A percentile compares a stretch with the other conserved stretches of the same genome.
phyloP scores from a whole-genome alignment of 257 asterid genomes.

The Voacanga thouarsii region DNA sequence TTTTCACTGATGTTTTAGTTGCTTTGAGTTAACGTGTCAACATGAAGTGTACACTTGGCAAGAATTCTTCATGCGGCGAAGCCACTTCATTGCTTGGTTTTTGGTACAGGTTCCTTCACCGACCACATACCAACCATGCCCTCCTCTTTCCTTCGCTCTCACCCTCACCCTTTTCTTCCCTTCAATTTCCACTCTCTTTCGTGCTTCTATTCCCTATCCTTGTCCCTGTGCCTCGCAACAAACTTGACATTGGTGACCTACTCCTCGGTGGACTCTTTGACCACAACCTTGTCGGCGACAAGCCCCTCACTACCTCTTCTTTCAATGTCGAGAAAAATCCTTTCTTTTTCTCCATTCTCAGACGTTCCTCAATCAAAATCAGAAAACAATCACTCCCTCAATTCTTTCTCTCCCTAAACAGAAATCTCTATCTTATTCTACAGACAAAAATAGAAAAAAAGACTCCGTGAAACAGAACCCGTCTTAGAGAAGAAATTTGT shows the following conservation, averaged over 20 bases:
- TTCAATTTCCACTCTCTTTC: too few species aligned
- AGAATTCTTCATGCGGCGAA: too few species aligned
- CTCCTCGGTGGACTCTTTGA: conserved; percentile 68
- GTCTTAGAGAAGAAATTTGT: background rate
- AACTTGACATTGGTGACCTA: conserved; percentile 57
- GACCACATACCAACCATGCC: too few species aligned
- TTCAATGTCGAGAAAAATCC: conserved; percentile 88
- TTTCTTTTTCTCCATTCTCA: conserved; percentile 71
- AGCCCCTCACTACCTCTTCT: conserved; percentile 81
- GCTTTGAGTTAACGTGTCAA: too few species aligned
- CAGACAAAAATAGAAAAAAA: background rate
- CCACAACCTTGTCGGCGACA: conserved; percentile 84
- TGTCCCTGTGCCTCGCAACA: conserved; percentile 70
- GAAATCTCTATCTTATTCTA: background rate
- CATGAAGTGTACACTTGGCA: too few species aligned
- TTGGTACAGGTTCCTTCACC: too few species aligned
- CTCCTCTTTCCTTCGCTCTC: too few species aligned
- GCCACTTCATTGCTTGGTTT: too few species aligned
- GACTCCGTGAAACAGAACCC: background rate
- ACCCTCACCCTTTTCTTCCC: too few species aligned
- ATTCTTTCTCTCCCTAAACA: background rate
- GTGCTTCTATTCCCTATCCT: too few species aligned
- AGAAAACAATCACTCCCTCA: background rate
- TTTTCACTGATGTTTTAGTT: too few species aligned
- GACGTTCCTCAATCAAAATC: background rate